These are phyloP conservation scores for Strobilomyces dryophilus DNA, from an alignment of 768 basidiomycete species.

Conservation along the genomic window DNA sequence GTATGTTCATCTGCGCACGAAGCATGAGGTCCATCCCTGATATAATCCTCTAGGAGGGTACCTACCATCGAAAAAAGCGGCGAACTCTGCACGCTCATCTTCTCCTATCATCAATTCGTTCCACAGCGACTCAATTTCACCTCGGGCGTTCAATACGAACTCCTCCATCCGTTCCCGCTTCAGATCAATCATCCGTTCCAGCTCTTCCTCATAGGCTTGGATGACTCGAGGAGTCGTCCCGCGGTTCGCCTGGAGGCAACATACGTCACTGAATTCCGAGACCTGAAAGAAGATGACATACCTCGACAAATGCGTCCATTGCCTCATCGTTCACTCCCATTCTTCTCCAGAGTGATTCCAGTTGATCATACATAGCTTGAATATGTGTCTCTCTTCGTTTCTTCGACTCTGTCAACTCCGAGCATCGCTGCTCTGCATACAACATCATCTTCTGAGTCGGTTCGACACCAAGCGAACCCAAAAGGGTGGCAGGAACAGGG, in stretches of 20 bases:
- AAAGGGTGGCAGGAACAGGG: slow-evolving; percentile 18
- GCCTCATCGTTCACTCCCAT: slow-evolving; percentile 75
- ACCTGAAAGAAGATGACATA: slow-evolving; percentile 9
- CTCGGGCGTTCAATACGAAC: slow-evolving; percentile 78
- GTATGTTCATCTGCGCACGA: slow-evolving; percentile 69
- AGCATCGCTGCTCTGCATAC: slow-evolving; percentile 60
- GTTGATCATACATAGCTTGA: slow-evolving; percentile 89
- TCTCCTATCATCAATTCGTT: slow-evolving; percentile 83
- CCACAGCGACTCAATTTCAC: slow-evolving; percentile 80
- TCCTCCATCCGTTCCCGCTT: slow-evolving; percentile 83
- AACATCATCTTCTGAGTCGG: slow-evolving; percentile 71
- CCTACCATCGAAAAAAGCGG: slow-evolving; percentile 79
- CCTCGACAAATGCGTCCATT: slow-evolving; percentile 92
- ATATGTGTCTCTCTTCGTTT: slow-evolving; percentile 75
- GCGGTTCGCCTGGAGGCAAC: slow-evolving; percentile 41
- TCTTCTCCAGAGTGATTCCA: slow-evolving; percentile 87
- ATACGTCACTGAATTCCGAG: not conserved
- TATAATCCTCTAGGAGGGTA: not conserved
- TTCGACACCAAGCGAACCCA: slow-evolving; percentile 51
- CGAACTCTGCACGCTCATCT: slow-evolving; percentile 76
- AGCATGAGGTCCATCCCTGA: not conserved
- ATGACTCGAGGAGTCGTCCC: slow-evolving; percentile 79
- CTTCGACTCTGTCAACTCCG: slow-evolving; percentile 69
- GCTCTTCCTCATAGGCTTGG: slow-evolving; percentile 81
- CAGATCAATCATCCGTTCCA: slow-evolving; percentile 85